Conservation (phyloP, 768 basidiomycete genomes). For the Plicaturopsis crispa region DNA sequence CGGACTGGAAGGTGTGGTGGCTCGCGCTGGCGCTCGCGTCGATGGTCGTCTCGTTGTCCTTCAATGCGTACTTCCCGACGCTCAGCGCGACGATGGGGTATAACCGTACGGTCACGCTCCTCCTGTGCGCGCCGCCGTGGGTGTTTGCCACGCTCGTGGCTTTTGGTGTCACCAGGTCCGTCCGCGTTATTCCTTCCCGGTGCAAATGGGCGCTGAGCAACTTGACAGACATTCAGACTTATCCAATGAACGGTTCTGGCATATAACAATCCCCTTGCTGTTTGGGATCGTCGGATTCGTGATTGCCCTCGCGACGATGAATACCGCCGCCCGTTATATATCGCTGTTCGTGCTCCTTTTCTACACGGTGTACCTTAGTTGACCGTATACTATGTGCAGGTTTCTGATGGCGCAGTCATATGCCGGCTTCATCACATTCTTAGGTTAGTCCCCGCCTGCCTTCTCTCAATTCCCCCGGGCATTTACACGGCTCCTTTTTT, state of each 20-base stretch:
- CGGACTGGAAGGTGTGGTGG: slow-evolving; percentile 84
- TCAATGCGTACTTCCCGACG: slow-evolving; percentile 79
- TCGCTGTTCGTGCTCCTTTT: slow-evolving; percentile 40
- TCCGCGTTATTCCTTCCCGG: not conserved
- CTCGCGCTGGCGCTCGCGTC: slow-evolving; percentile 56
- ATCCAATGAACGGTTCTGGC: slow-evolving; percentile 62
- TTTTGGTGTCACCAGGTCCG: slow-evolving; percentile 43
- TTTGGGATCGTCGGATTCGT: slow-evolving; percentile 64
- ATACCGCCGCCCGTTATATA: slow-evolving; percentile 53
- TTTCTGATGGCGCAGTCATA: slow-evolving; percentile 76
- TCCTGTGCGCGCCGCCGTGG: slow-evolving; percentile 79
- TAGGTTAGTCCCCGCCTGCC: too few species aligned
- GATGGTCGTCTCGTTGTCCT: slow-evolving; percentile 58
- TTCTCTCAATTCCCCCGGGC: too few species aligned
- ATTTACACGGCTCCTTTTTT: too few species aligned
- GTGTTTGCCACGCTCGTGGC: slow-evolving; percentile 51
- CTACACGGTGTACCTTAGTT: not conserved
- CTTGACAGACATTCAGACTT: slow-evolving; percentile 59
- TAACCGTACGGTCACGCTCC: slow-evolving; percentile 52
- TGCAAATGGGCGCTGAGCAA: slow-evolving; percentile 2
- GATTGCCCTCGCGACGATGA: slow-evolving; percentile 58
- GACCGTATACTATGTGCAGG: slow-evolving; percentile 23
- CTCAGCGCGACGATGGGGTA: slow-evolving; percentile 67
- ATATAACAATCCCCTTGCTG: slow-evolving; percentile 44
- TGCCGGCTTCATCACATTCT: slow-evolving; percentile 62